Conservation (phyloP, 2,329 filamentous ascomycete genomes). For the Grosmannia clavigera region DNA sequence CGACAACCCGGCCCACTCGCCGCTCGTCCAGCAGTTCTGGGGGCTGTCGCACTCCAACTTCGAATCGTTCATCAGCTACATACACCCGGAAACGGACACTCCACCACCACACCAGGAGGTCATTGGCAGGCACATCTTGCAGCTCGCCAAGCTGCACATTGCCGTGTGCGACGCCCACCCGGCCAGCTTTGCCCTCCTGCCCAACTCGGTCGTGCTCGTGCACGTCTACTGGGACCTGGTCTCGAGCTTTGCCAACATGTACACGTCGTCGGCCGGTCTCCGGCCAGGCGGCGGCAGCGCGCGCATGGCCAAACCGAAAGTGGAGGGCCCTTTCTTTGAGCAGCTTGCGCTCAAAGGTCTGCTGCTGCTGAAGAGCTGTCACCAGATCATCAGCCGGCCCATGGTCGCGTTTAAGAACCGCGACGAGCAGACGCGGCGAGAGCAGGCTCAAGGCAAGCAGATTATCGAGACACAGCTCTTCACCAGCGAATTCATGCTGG, state of each 20-base stretch:
- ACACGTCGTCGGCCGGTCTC: conserved; percentile 47
- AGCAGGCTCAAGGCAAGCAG: conserved; percentile 57
- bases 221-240: conserved; percentile 79
- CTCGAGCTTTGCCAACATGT: conserved; percentile 62
- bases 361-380: conserved; percentile 66
- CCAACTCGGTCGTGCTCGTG: conserved; percentile 64
- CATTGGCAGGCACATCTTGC: conserved; percentile 76
- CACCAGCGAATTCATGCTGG: conserved; percentile 60
- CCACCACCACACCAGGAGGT: conserved; percentile 43
- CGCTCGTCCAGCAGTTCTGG: conserved; percentile 72
- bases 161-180: conserved; percentile 73
- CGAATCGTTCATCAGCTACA: conserved; percentile 56
- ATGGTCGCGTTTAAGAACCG: conserved; percentile 75
- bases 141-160: conserved; percentile 84
- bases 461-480: conserved; percentile 64
- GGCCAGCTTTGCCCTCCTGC: conserved; percentile 70
- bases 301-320: conserved; percentile 28
- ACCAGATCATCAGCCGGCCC: conserved; percentile 75
- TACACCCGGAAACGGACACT: conserved; percentile 35
- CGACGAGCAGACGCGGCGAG: conserved; percentile 59
- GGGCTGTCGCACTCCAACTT: conserved; percentile 64
- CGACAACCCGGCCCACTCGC: conserved; percentile 69
- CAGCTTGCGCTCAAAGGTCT: conserved; percentile 74
- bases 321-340: conserved; percentile 56
- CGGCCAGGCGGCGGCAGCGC: conserved; percentile 27